Percentiles rank a stretch among this genome's conserved stretches.
phyloP scores from a whole-genome alignment of 139 green algal species.

The Chlorella sp. region DNA sequence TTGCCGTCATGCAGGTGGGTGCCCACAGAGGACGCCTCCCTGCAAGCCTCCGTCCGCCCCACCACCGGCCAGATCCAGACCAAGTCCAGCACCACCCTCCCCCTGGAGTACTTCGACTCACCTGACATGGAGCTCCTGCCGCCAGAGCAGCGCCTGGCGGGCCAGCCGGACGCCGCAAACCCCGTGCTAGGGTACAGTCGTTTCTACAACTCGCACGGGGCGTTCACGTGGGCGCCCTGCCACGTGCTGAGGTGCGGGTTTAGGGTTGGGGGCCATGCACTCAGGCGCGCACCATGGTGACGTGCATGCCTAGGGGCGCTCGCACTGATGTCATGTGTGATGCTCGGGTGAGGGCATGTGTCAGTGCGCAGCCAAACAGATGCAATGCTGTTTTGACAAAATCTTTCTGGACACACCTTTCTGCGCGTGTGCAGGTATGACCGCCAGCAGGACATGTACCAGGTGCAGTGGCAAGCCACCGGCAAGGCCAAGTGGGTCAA shows the following conservation, averaged over 20 bases:
- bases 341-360: conserved; percentile 22
- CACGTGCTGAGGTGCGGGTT: conserved; percentile 10
- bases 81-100: conserved; percentile 28
- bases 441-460: conserved; percentile 44
- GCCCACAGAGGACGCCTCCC: not conserved
- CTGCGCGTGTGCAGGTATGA: not conserved
- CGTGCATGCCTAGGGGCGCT: too few relatives aligned
- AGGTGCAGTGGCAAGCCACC: conserved; percentile 46
- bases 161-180: not conserved
- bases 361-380: not conserved
- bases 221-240: conserved; percentile 53
- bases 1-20: conserved; percentile 7
- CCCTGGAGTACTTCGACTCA: conserved; percentile 58
- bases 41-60: conserved; percentile 21
- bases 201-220: conserved; percentile 47
- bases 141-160: conserved; percentile 27
- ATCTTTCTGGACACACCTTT: not conserved
- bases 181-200: conserved; percentile 39
- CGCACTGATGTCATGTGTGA: too few relatives aligned
- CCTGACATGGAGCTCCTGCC: conserved; percentile 48
- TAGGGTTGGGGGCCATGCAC: too few relatives aligned
- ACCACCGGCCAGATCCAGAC: conserved; percentile 33
- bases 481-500: conserved; percentile 58
- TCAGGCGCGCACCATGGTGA: too few relatives aligned
- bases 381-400: not conserved